phyloP scores from a whole-genome alignment of 83 land plant species.

The Thuja plicata region DNA sequence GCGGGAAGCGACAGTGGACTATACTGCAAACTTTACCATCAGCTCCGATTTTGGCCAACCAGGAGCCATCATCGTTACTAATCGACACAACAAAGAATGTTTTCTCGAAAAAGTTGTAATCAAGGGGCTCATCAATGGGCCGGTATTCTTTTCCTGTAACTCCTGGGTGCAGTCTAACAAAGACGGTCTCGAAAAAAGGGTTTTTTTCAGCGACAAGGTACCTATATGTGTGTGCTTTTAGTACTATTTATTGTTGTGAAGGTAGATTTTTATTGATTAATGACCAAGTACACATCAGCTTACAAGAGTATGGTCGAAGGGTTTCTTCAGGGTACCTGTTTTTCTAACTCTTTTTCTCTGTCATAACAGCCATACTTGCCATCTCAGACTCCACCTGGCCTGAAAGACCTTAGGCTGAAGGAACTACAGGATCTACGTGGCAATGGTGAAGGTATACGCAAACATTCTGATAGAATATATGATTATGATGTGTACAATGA shows the following conservation, averaged over 20 bases:
- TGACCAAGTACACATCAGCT: background rate
- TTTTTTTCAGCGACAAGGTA: slow-evolving; percentile 72
- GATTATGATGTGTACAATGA: slow-evolving; percentile 88
- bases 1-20: slow-evolving; percentile 57
- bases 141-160: slow-evolving; percentile 58
- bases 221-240: background rate
- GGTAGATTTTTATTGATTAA: background rate
- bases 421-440: slow-evolving; percentile 70
- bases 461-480: slow-evolving; percentile 64
- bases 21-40: slow-evolving; percentile 71
- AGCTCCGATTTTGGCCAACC: slow-evolving; percentile 74
- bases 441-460: slow-evolving; percentile 61
- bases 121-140: slow-evolving; percentile 60
- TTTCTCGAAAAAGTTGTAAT: slow-evolving; percentile 67
- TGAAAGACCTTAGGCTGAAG: slow-evolving; percentile 47
- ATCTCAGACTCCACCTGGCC: slow-evolving; percentile 67
- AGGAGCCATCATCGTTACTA: slow-evolving; percentile 76
- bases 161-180: slow-evolving; percentile 75
- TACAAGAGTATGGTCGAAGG: background rate
- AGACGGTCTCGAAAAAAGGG: slow-evolving; percentile 46
- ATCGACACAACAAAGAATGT: slow-evolving; percentile 77
- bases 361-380: slow-evolving; percentile 73
- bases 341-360: background rate
- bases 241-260: background rate
- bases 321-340: background rate